These are phyloP conservation scores for Halophytophthora batemanensis DNA, from an alignment of 352 stramenopile species.

Conservation along the genomic window DNA sequence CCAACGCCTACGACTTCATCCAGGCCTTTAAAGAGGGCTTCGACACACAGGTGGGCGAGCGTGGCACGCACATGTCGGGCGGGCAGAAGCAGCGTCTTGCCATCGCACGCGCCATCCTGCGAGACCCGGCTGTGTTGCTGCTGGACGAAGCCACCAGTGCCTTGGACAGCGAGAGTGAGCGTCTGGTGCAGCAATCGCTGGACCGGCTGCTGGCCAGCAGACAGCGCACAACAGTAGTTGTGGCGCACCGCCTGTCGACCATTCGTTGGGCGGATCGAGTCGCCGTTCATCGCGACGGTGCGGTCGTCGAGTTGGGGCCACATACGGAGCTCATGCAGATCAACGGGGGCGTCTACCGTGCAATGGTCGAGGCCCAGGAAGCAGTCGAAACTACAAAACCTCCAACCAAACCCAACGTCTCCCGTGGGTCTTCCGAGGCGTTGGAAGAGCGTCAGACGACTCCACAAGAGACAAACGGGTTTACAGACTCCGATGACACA, in stretches of 20 bases:
- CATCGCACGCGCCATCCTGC: slow-evolving; percentile 86
- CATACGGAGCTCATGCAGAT: slow-evolving; percentile 59
- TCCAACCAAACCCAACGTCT: too few relatives aligned
- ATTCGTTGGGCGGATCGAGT: slow-evolving; percentile 91
- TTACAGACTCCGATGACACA: too few relatives aligned
- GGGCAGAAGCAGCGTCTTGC: slow-evolving; percentile 89
- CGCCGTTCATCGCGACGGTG: slow-evolving; percentile 50
- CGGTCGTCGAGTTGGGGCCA: slow-evolving; percentile 50
- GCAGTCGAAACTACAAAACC: too few relatives aligned
- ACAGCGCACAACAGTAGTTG: slow-evolving; percentile 70
- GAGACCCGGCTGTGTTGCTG: slow-evolving; percentile 70
- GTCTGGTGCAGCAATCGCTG: slow-evolving; percentile 57
- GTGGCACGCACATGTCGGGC: slow-evolving; percentile 81
- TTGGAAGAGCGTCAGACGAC: too few relatives aligned
- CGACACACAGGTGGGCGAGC: slow-evolving; percentile 86
- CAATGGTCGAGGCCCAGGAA: background rate
- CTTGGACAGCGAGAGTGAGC: slow-evolving; percentile 57
- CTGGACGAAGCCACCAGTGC: slow-evolving; percentile 38
- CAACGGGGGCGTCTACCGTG: background rate
- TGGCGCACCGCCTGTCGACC: slow-evolving; percentile 88
- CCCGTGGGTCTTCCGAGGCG: too few relatives aligned
- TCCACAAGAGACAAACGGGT: too few relatives aligned
- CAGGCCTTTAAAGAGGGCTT: slow-evolving; percentile 72
- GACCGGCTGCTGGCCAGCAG: slow-evolving; percentile 23
- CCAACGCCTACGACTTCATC: slow-evolving; percentile 89